phyloP scores from a whole-genome alignment of 495 filamentous ascomycete species.

The Penicillium pulvis region DNA sequence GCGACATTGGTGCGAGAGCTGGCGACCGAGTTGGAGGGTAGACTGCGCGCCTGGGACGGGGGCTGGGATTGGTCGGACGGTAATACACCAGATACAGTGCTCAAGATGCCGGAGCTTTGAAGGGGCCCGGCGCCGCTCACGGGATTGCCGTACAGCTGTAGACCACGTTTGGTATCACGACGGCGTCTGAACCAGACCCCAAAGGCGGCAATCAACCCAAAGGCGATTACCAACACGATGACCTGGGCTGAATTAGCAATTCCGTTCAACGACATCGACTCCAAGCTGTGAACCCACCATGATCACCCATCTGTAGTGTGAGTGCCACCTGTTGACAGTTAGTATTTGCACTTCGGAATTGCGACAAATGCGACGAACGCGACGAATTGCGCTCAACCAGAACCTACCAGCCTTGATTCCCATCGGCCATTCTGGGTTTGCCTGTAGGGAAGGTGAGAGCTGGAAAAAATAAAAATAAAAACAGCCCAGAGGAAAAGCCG shows the following conservation, averaged over 20 bases:
- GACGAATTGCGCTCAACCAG: no score
- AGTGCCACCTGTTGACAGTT: slow-evolving; percentile 43
- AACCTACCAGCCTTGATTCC: not conserved
- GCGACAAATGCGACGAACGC: not conserved
- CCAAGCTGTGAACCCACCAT: slow-evolving; percentile 30
- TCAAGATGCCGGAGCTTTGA: slow-evolving; percentile 24
- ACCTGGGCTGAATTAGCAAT: slow-evolving; percentile 13
- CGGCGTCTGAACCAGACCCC: slow-evolving; percentile 52
- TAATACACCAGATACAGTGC: slow-evolving; percentile 2
- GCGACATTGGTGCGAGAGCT: slow-evolving; percentile 36
- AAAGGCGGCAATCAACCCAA: slow-evolving; percentile 35
- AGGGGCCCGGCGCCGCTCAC: slow-evolving; percentile 12
- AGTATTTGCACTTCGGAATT: not conserved
- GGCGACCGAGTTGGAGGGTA: slow-evolving; percentile 23
- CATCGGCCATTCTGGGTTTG: not conserved
- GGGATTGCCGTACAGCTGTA: slow-evolving; percentile 34
- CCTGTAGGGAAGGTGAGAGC: not conserved
- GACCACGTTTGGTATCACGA: slow-evolving; percentile 43
- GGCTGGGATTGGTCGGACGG: not conserved
- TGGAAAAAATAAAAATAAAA: not conserved
- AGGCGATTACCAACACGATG: slow-evolving; percentile 53
- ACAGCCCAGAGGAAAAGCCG: not conserved
- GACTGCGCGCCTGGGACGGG: not conserved
- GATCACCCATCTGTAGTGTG: slow-evolving; percentile 56
- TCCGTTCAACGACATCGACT: not conserved